Conservation (phyloP, 164 flowering plant species). For the Vitis cinerea region DNA sequence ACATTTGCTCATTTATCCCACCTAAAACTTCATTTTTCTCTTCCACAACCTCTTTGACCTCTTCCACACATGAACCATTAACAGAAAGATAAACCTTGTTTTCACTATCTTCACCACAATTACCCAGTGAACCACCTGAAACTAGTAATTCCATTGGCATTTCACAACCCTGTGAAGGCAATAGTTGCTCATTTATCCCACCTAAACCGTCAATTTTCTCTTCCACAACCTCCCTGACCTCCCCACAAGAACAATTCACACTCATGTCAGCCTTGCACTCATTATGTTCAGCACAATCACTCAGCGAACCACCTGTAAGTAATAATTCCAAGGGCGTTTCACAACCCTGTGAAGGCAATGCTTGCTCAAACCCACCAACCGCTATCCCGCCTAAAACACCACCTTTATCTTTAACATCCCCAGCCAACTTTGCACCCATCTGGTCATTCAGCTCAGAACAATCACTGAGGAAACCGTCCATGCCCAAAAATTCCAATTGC, state of each 20-base stretch:
- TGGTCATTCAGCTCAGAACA: background rate
- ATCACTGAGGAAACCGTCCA: background rate
- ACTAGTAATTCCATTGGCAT: slow-evolving; percentile 4
- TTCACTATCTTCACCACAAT: slow-evolving; percentile 2
- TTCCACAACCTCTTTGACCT: background rate
- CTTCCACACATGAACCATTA: background rate
- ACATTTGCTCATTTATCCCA: background rate
- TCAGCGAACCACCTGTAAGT: background rate
- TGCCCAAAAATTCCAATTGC: background rate
- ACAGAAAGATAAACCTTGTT: slow-evolving; percentile 11
- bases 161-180: slow-evolving; percentile 4
- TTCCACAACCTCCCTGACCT: background rate
- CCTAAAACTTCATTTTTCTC: background rate
- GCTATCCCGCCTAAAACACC: no score
- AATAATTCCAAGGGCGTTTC: background rate
- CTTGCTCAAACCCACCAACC: background rate
- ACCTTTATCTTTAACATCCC: no score
- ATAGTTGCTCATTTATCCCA: background rate
- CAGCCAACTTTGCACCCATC: no score
- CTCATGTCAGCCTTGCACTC: background rate
- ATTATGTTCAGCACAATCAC: slow-evolving; percentile 1
- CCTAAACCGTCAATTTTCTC: slow-evolving; percentile 1
- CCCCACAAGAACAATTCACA: background rate
- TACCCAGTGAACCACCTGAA: slow-evolving; percentile 1
- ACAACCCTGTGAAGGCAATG: background rate